Conservation (phyloP, 163 green algal genomes). For the Volvox carteri region DNA sequence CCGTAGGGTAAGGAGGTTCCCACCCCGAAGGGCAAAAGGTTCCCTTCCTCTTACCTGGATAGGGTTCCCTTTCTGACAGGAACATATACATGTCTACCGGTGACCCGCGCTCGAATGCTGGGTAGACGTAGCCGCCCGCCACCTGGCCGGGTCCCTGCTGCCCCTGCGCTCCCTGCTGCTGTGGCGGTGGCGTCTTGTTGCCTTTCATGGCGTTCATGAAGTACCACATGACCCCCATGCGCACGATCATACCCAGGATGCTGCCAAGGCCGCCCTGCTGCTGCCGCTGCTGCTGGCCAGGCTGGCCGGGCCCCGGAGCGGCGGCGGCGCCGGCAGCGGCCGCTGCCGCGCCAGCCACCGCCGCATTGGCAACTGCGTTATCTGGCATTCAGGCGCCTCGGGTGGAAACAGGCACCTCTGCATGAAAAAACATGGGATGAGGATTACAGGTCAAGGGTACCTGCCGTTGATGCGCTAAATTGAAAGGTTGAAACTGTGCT, state of each 20-base stretch:
- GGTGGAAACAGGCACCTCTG: too few relatives aligned
- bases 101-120: slow-evolving; percentile 68
- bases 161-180: neutral
- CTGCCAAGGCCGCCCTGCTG: slow-evolving; percentile 32
- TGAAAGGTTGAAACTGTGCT: too few relatives aligned
- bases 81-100: slow-evolving; percentile 82
- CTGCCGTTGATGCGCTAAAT: too few relatives aligned
- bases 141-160: neutral
- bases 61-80: too few relatives aligned
- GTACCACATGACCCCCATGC: slow-evolving; percentile 56
- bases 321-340: neutral
- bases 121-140: slow-evolving; percentile 22
- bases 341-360: neutral
- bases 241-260: slow-evolving; percentile 43
- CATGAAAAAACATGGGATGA: too few relatives aligned
- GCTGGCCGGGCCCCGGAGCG: neutral
- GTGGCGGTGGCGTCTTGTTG: slow-evolving; percentile 23
- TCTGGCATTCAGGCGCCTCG: slow-evolving; percentile 3
- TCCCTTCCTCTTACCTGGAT: too few relatives aligned
- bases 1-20: too few relatives aligned
- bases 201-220: slow-evolving; percentile 57
- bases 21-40: too few relatives aligned
- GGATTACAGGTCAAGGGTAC: too few relatives aligned
- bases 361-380: neutral
- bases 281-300: slow-evolving; percentile 7